Evolutionary conservation across 2,329 filamentous ascomycete species (phyloP).

Genomic region (Beauveria bassiana): DNA sequence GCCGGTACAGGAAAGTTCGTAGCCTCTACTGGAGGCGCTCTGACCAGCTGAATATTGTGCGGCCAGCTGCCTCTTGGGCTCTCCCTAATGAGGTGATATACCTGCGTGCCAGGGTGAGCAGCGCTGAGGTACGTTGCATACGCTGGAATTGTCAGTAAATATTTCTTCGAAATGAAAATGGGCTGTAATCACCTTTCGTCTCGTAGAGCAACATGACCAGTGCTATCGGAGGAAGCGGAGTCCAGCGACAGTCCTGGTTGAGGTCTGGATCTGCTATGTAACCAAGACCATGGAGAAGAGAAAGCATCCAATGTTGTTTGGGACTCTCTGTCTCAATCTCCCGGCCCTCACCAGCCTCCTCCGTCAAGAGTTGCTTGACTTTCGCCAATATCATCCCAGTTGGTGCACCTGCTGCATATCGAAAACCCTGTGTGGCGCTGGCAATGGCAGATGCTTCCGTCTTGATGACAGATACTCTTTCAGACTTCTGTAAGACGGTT

Average conservation of each 20-base stretch:
- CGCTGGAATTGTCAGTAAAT: not conserved
- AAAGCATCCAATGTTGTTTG: conserved; percentile 56
- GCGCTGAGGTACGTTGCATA: conserved; percentile 41
- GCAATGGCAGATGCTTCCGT: not conserved
- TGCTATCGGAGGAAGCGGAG: not conserved
- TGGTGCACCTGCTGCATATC: conserved; percentile 11
- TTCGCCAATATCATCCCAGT: conserved; percentile 13
- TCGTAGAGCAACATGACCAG: conserved; percentile 7
- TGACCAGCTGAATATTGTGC: conserved; percentile 28
- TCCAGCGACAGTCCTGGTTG: not conserved
- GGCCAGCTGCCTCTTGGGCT: conserved; percentile 18
- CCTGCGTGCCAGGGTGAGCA: conserved; percentile 28
- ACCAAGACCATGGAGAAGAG: conserved; percentile 42
- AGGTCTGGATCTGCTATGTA: not conserved
- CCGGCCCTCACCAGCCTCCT: conserved; percentile 32
- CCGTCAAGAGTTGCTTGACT: conserved; percentile 12
- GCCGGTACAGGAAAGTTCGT: conserved; percentile 30
- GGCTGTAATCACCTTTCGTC: not conserved
- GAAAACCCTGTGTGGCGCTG: not conserved
- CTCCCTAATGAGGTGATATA: conserved; percentile 40
- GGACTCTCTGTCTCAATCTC: conserved; percentile 45
- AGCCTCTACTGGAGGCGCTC: conserved; percentile 30
- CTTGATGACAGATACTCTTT: not conserved
- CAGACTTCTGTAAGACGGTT: not conserved
- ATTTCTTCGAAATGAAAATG: not conserved